Base-by-base conservation (phyloP, 495 filamentous ascomycete species). In the Trichoderma asperelloides region DNA sequence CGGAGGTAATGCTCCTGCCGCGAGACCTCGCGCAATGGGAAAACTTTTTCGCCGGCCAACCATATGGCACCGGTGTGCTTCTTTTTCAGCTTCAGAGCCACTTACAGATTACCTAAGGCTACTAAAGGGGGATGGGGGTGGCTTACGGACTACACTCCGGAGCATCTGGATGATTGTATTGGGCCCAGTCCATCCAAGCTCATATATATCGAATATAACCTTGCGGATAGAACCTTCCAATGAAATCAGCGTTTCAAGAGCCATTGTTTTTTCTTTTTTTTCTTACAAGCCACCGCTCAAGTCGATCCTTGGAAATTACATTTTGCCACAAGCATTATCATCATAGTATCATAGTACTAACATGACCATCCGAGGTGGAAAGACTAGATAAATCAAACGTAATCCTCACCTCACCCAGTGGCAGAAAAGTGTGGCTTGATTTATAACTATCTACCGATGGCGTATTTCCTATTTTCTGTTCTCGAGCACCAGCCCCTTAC, bases 1-100 rank as follows among this genome's bases (percentile, higher is more conserved):
- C 55, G 55, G 55, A 60, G 55, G 55, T 28, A 60, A 28, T 60
- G 55, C 55, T 60, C 55, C 55, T 60, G 8, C 55, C 12, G 55
- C 23, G 23, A 60, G 27, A n/a, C 55, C 30, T 60, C 5, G 16
- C 15, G 15, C 15, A 60, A 60, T 27, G 55, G 55, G 55, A 60
- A 60, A 60, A 60, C 55, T 27, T 60, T 60, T 60, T 60, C 16
- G 55, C 55, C 23, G 55, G 27, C 25, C 33, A 37, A 37, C 33
- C 33, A 4, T 8, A 37, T 37, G 33, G 33, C 33, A 37, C 33
- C 5, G 33, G 33, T 7, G 33, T 27, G 16, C 55, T 60, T 27
- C 5, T 13, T 15, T 28, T 30, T 21, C 8, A 30, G 21, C 21
- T 16, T 27, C 16, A 18, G 25, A 12, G 55, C 15, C 9, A 11